Evolutionary conservation across 768 basidiomycete species (phyloP).

Genomic region (Psilocybe azurescens): DNA sequence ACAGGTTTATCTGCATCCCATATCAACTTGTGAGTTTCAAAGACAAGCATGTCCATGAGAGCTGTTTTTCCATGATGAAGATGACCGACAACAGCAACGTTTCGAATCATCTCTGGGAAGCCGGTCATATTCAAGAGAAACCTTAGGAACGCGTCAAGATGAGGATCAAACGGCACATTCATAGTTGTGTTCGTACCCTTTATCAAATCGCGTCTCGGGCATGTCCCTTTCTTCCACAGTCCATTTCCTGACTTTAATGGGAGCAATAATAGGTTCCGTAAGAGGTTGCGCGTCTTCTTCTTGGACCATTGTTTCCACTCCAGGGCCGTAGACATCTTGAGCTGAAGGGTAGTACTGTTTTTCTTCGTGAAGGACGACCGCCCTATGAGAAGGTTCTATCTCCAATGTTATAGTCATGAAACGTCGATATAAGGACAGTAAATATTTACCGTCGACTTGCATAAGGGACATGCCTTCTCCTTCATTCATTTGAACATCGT

Average conservation of each 20-base stretch:
- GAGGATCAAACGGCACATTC: not conserved
- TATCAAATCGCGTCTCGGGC: slow-evolving; percentile 97
- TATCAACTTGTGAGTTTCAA: slow-evolving; percentile 93
- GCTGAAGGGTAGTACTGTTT: slow-evolving; percentile 98
- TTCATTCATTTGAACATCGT: slow-evolving; percentile 66
- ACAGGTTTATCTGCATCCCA: slow-evolving; percentile 95
- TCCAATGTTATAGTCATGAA: not conserved
- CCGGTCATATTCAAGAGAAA: slow-evolving; percentile 91
- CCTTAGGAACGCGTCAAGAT: slow-evolving; percentile 44
- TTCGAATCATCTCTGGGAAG: slow-evolving; percentile 94
- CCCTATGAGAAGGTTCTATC: slow-evolving; percentile 77
- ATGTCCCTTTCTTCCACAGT: slow-evolving; percentile 93
- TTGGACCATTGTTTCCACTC: slow-evolving; percentile 95
- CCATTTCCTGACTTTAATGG: slow-evolving; percentile 95
- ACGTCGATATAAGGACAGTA: not conserved
- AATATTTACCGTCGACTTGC: slow-evolving; percentile 68
- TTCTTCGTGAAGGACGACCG: slow-evolving; percentile 92
- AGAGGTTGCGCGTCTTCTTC: slow-evolving; percentile 98
- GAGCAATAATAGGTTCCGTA: slow-evolving; percentile 93
- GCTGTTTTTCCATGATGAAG: slow-evolving; percentile 98
- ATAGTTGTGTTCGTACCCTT: slow-evolving; percentile 69
- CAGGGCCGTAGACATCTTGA: slow-evolving; percentile 88
- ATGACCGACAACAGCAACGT: slow-evolving; percentile 95
- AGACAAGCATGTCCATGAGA: slow-evolving; percentile 95
- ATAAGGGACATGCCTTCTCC: slow-evolving; percentile 71